A percentile compares a stretch with the other conserved stretches of the same genome.
Evolutionary conservation across 495 filamentous ascomycete genomes (phyloP).

Genomic region (Apodospora peruviana): DNA sequence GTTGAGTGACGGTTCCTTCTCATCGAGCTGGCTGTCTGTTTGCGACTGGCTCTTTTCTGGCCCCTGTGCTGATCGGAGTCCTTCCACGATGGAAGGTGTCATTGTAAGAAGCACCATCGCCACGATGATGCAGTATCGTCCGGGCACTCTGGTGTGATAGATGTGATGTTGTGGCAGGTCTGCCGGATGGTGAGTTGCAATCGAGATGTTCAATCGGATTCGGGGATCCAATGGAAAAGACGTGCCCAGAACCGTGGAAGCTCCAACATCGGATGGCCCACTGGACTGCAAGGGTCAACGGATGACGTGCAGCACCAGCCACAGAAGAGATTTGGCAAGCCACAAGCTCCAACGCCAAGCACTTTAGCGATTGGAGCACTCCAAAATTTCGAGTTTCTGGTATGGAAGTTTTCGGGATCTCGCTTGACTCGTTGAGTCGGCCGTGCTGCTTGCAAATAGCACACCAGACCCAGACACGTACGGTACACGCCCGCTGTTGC

Average conservation of each 20-base stretch:
- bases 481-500: too few species aligned
- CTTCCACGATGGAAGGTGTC: constrained; percentile 64
- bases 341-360: not conserved
- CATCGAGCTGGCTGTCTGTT: not conserved
- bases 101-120: constrained; percentile 75
- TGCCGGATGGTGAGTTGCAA: too few species aligned
- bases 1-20: constrained; percentile 37
- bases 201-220: too few species aligned
- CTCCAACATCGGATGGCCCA: too few species aligned
- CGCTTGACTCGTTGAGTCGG: not conserved
- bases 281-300: not conserved
- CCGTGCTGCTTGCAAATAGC: not conserved
- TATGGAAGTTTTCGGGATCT: constrained; percentile 27
- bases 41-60: not conserved
- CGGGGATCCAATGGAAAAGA: too few species aligned
- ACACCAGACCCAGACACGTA: too few species aligned
- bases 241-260: too few species aligned
- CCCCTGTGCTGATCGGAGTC: constrained; percentile 36
- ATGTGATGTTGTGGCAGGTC: not conserved
- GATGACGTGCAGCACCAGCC: constrained; percentile 4
- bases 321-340: too few species aligned
- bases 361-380: not conserved
- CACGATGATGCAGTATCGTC: too few species aligned
- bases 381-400: constrained; percentile 19
- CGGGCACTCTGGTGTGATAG: not conserved